Base-by-base conservation (phyloP, 306 rosid species). In the Malus sieversii region DNA sequence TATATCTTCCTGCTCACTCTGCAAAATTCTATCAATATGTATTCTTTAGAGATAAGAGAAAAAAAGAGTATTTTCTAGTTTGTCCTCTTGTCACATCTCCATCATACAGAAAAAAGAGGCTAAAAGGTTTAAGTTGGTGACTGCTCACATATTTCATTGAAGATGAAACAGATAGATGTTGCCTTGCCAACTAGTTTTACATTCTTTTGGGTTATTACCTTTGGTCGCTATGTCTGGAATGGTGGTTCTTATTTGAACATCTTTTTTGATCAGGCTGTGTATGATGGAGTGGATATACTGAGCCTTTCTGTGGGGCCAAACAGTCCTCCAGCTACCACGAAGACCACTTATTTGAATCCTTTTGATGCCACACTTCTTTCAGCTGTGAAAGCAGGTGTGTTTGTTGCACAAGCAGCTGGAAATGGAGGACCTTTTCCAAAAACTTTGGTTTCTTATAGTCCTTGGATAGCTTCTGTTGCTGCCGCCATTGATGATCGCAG, bases 401-500 rank as follows among this genome's bases (percentile, higher is more conserved):
- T 96, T 89, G 98, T 96, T 44, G 99, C 94, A 55, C 99, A 96
- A 87, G 99, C 99, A 30, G 99, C 98, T 75, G 99, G 99, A 82
- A 96, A 96, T 82, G 99, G 99, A 45, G 99, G 99, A 48, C 99
- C 99, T 58, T 96, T 89, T 79, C 99, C 96, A 2, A 96, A 90
- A 87, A 92, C 99, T 60, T 44, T 96, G 88, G 92, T 96, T 84
- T 96, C 99, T 8, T 96, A 96, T 75, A 96, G 99, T 85, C 99
- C 99, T 67, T 96, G 99, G 99, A 96, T 96, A 84, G 81, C 87
- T 51, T 83, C 99, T 66, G 90, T 96, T 44, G 98, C 97, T 74
- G 99, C 99, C 66, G 99, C 99, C 63, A 89, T 96, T 74, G 99
- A 96, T 86, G 99, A 96, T 71, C 97, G 99, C 72, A 85, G 98